These are phyloP conservation scores for Mycena pura DNA, from an alignment of 768 basidiomycete genomes.

Conservation along the genomic window DNA sequence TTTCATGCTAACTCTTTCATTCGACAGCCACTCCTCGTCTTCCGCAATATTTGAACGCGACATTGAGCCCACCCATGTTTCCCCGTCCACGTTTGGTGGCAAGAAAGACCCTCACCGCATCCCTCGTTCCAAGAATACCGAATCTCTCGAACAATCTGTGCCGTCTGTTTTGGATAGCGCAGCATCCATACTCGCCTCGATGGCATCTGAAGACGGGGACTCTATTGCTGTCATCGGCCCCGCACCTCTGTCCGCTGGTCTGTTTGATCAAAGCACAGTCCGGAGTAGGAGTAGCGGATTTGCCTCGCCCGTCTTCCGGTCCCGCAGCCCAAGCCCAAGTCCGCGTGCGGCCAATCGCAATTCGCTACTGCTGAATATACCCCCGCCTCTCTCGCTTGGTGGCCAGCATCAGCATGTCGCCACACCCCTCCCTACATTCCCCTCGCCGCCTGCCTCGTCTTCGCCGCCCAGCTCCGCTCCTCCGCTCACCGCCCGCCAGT, in stretches of 20 bases:
- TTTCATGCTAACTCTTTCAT: slow-evolving; percentile 5
- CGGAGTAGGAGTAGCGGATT: slow-evolving; percentile 56
- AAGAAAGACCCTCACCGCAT: slow-evolving; percentile 72
- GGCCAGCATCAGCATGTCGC: slow-evolving; percentile 27
- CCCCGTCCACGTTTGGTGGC: slow-evolving; percentile 41
- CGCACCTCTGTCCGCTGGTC: slow-evolving; percentile 30
- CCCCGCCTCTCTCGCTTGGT: slow-evolving; percentile 41
- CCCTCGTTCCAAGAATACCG: slow-evolving; percentile 73
- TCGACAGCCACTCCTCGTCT: slow-evolving; percentile 69
- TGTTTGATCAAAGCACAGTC: slow-evolving; percentile 24
- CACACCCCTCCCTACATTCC: slow-evolving; percentile 26
- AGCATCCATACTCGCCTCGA: slow-evolving; percentile 68
- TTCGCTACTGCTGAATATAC: slow-evolving; percentile 58
- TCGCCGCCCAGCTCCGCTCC: slow-evolving; percentile 28
- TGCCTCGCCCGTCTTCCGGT: slow-evolving; percentile 69
- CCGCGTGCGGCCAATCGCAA: slow-evolving; percentile 44
- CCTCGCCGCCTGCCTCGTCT: slow-evolving; percentile 30
- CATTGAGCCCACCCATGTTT: slow-evolving; percentile 69
- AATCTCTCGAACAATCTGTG: slow-evolving; percentile 78
- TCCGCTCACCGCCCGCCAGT: slow-evolving; percentile 20
- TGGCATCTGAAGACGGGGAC: slow-evolving; percentile 55
- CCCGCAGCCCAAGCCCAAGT: slow-evolving; percentile 70
- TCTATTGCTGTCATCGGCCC: slow-evolving; percentile 71
- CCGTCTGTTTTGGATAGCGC: slow-evolving; percentile 89
- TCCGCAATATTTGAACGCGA: slow-evolving; percentile 94